Conservation (phyloP, 257 asterid genomes). For the Scutellaria baicalensis region DNA sequence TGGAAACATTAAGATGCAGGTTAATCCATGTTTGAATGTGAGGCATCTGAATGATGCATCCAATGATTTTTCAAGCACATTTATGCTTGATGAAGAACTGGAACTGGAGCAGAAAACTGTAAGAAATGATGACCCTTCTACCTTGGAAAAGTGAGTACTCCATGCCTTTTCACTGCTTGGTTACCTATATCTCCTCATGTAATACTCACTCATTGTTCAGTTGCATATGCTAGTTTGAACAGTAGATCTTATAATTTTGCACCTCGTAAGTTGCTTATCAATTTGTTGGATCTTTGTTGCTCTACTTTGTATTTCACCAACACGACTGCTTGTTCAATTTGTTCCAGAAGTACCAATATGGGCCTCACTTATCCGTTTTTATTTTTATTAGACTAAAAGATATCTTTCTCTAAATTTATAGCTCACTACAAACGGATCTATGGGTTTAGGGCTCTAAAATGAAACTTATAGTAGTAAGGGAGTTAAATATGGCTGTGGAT, state of each 20-base stretch:
- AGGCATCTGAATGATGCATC: slow-evolving; percentile 36
- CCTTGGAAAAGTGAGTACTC: slow-evolving; percentile 50
- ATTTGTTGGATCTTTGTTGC: neutral
- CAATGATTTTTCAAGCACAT: slow-evolving; percentile 63
- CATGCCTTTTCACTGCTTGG: slow-evolving; percentile 9
- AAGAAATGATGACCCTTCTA: slow-evolving; percentile 23
- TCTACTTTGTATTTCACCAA: neutral
- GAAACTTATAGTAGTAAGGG: neutral
- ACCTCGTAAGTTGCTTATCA: neutral
- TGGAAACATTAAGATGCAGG: slow-evolving; percentile 8
- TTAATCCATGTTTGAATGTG: slow-evolving; percentile 18
- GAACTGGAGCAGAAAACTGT: slow-evolving; percentile 46
- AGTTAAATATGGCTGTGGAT: neutral
- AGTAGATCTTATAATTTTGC: neutral
- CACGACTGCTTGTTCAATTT: neutral
- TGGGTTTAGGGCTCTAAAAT: neutral
- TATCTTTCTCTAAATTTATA: neutral
- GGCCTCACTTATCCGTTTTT: too few relatives aligned
- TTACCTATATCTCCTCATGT: neutral
- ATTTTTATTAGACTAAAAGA: too few relatives aligned
- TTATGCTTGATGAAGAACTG: slow-evolving; percentile 81
- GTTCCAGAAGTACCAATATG: too few relatives aligned
- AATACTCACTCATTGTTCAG: neutral
- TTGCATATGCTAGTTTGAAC: neutral
- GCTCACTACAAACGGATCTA: neutral